Percentiles rank a stretch among this genome's conserved stretches.
Conservation (phyloP, 2,329 filamentous ascomycete genomes). For the Akanthomyces dipterigenus region DNA sequence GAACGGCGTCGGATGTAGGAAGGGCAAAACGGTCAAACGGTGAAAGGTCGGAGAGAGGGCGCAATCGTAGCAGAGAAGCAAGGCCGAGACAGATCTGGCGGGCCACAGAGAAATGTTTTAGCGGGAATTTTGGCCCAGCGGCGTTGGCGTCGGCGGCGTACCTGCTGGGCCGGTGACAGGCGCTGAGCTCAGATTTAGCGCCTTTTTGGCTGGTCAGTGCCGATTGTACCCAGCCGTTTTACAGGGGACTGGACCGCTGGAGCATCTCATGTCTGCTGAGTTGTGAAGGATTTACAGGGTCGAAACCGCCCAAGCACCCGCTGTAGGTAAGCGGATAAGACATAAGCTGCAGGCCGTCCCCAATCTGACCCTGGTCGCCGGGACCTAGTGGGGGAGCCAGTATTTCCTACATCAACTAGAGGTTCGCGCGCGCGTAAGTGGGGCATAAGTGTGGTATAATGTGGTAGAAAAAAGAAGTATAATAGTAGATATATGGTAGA, state of each 20-base stretch:
- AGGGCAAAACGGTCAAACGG: neutral
- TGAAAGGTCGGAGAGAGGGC: slow-evolving; percentile 12
- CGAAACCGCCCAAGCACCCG: too few species aligned
- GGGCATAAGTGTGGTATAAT: too few species aligned
- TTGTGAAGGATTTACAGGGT: neutral
- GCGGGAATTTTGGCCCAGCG: neutral
- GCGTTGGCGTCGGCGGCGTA: neutral
- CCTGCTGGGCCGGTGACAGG: neutral
- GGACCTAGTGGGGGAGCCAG: neutral
- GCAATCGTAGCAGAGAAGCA: neutral
- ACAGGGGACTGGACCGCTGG: too few species aligned
- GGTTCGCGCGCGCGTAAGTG: too few species aligned
- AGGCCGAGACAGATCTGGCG: slow-evolving; percentile 2
- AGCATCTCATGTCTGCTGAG: neutral
- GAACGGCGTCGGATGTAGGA: neutral
- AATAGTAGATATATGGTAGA: too few species aligned
- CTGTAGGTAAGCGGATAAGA: neutral
- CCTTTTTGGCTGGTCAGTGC: neutral
- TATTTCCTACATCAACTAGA: too few species aligned
- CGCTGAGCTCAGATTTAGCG: neutral
- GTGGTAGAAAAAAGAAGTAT: too few species aligned
- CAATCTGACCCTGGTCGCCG: neutral
- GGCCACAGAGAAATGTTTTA: neutral
- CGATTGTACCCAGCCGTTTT: too few species aligned
- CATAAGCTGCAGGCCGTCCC: neutral